phyloP scores from a whole-genome alignment of 1,284 basidiomycete genomes.

The Puccinia triticina region DNA sequence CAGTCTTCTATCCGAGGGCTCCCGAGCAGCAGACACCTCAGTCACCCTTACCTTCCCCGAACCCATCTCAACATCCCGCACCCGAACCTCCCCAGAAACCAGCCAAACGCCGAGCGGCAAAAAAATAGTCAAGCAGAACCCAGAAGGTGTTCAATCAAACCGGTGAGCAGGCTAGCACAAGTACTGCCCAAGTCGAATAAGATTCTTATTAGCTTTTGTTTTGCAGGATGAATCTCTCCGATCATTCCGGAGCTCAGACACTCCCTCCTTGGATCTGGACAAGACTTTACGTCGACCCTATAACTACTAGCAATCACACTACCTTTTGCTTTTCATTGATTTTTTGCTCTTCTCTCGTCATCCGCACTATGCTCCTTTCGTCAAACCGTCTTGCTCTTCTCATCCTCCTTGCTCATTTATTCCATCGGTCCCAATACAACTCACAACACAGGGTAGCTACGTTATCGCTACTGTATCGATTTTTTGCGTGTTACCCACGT shows the following conservation, averaged over 20 bases:
- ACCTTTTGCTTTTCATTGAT: constrained; percentile 5
- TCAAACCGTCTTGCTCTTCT: constrained; percentile 4
- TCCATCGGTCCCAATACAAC: constrained; percentile 3
- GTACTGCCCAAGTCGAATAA: neutral
- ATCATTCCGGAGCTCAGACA: neutral
- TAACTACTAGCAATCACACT: constrained; percentile 2
- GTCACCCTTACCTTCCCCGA: too few species aligned
- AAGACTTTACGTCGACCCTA: neutral
- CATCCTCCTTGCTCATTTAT: constrained; percentile 8
- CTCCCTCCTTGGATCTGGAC: constrained; percentile 1
- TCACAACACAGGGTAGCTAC: too few species aligned
- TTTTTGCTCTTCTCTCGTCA: constrained; percentile 12
- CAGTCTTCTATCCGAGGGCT: too few species aligned
- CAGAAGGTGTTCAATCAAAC: neutral
- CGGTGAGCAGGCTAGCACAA: neutral
- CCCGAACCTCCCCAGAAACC: too few species aligned
- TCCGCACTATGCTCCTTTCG: neutral
- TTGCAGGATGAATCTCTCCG: constrained; percentile 11
- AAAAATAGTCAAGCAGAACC: neutral
- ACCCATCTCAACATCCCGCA: too few species aligned
- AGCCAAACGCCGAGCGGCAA: too few species aligned
- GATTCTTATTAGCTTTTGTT: constrained; percentile 9
- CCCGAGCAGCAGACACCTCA: too few species aligned
- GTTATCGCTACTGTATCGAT: too few species aligned
- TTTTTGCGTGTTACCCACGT: too few species aligned